A percentile compares a stretch with the other conserved stretches of the same genome.
These are phyloP conservation scores for Dactylorhiza incarnata DNA, from an alignment of 106 monocot genomes.

Conservation along the genomic window DNA sequence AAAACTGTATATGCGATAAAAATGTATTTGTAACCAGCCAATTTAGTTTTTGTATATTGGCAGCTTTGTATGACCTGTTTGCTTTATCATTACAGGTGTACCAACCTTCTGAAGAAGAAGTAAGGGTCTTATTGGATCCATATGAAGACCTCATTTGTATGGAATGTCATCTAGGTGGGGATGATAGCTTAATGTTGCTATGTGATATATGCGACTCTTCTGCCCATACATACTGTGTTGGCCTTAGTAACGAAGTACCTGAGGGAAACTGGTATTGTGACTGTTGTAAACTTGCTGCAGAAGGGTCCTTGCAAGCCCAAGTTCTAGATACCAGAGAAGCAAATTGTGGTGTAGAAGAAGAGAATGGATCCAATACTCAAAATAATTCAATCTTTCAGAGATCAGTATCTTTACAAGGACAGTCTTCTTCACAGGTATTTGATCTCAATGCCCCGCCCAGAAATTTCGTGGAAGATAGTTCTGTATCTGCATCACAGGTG, in stretches of 20 bases:
- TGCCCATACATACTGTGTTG: constrained; percentile 88
- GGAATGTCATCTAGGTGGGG: constrained; percentile 76
- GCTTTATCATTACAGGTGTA: constrained; percentile 49
- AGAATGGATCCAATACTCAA: not conserved
- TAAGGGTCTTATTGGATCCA: constrained; percentile 65
- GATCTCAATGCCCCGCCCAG: constrained; percentile 38
- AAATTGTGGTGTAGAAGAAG: not conserved
- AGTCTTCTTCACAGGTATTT: constrained; percentile 25
- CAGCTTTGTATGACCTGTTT: not conserved
- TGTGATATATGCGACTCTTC: constrained; percentile 86
- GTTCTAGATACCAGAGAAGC: constrained; percentile 15
- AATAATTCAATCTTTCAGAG: constrained; percentile 2
- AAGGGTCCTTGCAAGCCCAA: constrained; percentile 21
- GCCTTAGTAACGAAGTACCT: constrained; percentile 68
- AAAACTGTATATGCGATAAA: not conserved
- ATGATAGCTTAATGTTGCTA: constrained; percentile 73
- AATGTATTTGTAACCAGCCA: not conserved
- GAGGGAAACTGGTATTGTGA: constrained; percentile 91
- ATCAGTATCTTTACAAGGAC: constrained; percentile 11
- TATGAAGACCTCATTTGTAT: constrained; percentile 80
- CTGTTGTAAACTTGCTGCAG: constrained; percentile 38
- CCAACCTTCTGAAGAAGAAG: constrained; percentile 88
- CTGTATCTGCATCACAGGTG: constrained; percentile 17
- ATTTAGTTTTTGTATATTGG: not conserved
- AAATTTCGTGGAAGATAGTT: constrained; percentile 16